Percentiles rank a stretch among this genome's conserved stretches.
These are phyloP conservation scores for Penicillium herquei DNA, from an alignment of 495 filamentous ascomycete genomes.

Conservation along the genomic window DNA sequence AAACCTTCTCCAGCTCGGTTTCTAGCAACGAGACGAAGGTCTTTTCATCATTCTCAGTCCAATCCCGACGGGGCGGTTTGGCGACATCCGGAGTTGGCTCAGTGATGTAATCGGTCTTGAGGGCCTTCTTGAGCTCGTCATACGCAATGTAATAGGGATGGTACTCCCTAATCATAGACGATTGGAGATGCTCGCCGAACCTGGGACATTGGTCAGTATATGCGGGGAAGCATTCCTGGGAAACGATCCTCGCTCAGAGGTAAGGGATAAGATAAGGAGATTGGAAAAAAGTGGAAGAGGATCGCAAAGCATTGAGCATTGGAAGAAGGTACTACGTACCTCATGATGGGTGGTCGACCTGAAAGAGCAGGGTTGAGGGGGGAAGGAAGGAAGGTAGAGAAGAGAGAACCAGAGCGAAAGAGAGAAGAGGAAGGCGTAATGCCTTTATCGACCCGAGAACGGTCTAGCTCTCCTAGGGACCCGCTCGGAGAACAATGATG, in stretches of 20 bases:
- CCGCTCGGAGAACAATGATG: not conserved
- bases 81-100: constrained; percentile 52
- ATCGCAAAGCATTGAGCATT: not conserved
- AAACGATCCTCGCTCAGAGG: not conserved
- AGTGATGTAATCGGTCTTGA: constrained; percentile 70
- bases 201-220: constrained; percentile 51
- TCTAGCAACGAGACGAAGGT: constrained; percentile 84
- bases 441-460: constrained; percentile 20
- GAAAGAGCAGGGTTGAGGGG: constrained; percentile 4
- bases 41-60: constrained; percentile 91
- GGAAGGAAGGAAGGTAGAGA: not conserved
- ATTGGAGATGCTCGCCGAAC: constrained; percentile 94
- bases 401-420: constrained; percentile 6
- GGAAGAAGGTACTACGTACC: constrained; percentile 13
- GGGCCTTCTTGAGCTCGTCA: constrained; percentile 82
- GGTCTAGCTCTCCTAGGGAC: constrained; percentile 7
- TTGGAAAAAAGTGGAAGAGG: not conserved
- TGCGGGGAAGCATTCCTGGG: constrained; percentile 13
- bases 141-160: constrained; percentile 97
- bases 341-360: constrained; percentile 21
- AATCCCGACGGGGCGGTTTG: constrained; percentile 60
- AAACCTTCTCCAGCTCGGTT: constrained; percentile 91
- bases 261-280: not conserved
- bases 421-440: constrained; percentile 6
- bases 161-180: constrained; percentile 92